Percentiles rank a stretch among this genome's conserved stretches.
Evolutionary conservation across 164 flowering plant genomes (phyloP).

Genomic region (Magnolia changhungtana): DNA sequence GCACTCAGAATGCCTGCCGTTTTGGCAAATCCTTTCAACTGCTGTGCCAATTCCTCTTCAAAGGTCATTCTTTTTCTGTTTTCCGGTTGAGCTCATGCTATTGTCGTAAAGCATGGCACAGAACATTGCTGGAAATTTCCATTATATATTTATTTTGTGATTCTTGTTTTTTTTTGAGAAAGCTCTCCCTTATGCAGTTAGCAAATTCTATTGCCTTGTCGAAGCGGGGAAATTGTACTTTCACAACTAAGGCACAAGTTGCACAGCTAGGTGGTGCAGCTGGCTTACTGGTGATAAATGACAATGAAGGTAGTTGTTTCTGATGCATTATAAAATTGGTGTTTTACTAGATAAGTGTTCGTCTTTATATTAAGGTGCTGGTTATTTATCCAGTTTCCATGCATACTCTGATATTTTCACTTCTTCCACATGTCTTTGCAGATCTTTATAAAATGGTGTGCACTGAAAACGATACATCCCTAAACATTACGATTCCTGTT

Average conservation of each 20-base stretch:
- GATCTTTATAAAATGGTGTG: conserved; percentile 72
- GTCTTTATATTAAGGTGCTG: background rate
- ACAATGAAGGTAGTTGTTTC: conserved; percentile 51
- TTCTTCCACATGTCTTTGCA: conserved; percentile 17
- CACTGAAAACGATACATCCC: conserved; percentile 40
- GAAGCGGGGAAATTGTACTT: conserved; percentile 69
- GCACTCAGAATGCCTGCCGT: conserved; percentile 40
- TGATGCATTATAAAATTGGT: background rate
- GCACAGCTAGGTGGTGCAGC: conserved; percentile 68
- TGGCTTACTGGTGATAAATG: conserved; percentile 66
- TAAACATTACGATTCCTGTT: conserved; percentile 66
- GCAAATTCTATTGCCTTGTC: conserved; percentile 52
- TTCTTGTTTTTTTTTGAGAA: background rate
- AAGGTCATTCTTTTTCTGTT: conserved; percentile 37
- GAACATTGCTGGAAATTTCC: background rate
- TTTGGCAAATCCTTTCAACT: conserved; percentile 47
- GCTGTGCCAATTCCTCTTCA: conserved; percentile 53
- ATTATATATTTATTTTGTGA: background rate
- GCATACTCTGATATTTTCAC: background rate
- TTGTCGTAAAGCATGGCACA: background rate
- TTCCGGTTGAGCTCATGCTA: background rate
- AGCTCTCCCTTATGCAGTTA: conserved; percentile 38
- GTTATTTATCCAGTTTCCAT: background rate
- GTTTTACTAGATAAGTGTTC: background rate
- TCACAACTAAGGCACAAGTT: conserved; percentile 52